Conservation (phyloP, 2,329 filamentous ascomycete genomes). For the Coleophoma eucalyptorum region DNA sequence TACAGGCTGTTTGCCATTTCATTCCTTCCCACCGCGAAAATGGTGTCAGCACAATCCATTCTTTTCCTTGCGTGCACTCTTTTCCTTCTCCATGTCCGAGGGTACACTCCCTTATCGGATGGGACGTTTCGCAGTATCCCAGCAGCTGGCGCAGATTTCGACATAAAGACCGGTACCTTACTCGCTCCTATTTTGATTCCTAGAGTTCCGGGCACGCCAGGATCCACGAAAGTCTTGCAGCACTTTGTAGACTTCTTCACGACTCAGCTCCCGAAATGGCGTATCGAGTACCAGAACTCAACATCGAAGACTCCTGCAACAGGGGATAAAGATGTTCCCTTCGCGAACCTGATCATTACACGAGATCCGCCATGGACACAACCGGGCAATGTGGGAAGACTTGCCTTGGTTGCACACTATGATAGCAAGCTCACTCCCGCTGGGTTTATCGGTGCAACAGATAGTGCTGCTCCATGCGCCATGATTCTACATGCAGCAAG, state of each 20-base stretch:
- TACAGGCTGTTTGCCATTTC: not conserved
- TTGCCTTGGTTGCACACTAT: constrained; percentile 92
- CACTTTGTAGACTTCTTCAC: constrained; percentile 85
- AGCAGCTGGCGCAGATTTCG: constrained; percentile 69
- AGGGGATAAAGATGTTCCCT: constrained; percentile 68
- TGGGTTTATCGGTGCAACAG: constrained; percentile 90
- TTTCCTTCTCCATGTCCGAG: constrained; percentile 10
- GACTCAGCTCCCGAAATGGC: constrained; percentile 73
- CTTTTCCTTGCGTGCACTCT: constrained; percentile 12
- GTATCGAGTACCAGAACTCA: constrained; percentile 82
- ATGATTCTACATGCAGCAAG: constrained; percentile 85
- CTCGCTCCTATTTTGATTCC: constrained; percentile 84
- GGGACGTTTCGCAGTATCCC: constrained; percentile 69
- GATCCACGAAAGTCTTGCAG: constrained; percentile 66
- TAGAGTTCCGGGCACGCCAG: constrained; percentile 82
- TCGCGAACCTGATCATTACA: constrained; percentile 81
- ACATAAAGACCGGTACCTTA: constrained; percentile 71
- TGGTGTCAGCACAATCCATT: constrained; percentile 2
- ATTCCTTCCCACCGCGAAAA: not conserved
- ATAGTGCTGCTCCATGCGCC: constrained; percentile 91
- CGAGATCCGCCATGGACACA: constrained; percentile 82
- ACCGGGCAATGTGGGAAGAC: constrained; percentile 69
- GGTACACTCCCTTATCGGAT: constrained; percentile 59
- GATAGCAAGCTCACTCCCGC: constrained; percentile 77
- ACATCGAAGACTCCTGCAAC: constrained; percentile 77